Evolutionary conservation across 768 basidiomycete genomes (phyloP).

Genomic region (Xanthoconium purpureum): DNA sequence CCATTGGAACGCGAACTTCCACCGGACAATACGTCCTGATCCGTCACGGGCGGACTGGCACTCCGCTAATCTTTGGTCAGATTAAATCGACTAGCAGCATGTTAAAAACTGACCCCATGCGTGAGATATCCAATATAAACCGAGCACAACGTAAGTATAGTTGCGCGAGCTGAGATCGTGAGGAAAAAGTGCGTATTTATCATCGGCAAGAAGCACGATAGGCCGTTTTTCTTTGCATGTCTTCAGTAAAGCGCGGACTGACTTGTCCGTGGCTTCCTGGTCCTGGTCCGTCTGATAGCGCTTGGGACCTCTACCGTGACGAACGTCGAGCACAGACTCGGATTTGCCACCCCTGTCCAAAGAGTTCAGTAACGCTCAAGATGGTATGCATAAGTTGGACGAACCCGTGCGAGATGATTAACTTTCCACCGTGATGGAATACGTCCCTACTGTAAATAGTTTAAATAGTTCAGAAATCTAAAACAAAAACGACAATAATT

Average conservation of each 20-base stretch:
- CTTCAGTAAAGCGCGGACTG: slow-evolving; percentile 64
- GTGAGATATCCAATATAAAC: slow-evolving; percentile 67
- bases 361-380: background rate
- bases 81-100: background rate
- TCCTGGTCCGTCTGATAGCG: slow-evolving; percentile 51
- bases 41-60: slow-evolving; percentile 50
- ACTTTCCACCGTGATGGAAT: slow-evolving; percentile 58
- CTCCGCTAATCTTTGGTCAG: slow-evolving; percentile 46
- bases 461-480: slow-evolving; percentile 10
- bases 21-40: slow-evolving; percentile 59
- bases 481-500: background rate
- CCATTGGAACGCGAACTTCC: slow-evolving; percentile 86
- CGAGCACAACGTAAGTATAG: slow-evolving; percentile 50
- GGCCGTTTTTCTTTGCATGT: slow-evolving; percentile 56
- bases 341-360: slow-evolving; percentile 62
- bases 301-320: slow-evolving; percentile 39
- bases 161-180: slow-evolving; percentile 53
- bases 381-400: slow-evolving; percentile 15
- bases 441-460: slow-evolving; percentile 55
- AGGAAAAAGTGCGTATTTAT: slow-evolving; percentile 71
- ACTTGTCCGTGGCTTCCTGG: slow-evolving; percentile 66
- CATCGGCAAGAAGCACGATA: slow-evolving; percentile 69
- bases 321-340: slow-evolving; percentile 47
- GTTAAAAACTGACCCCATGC: slow-evolving; percentile 40
- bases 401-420: slow-evolving; percentile 85